A percentile compares a stretch with the other conserved stretches of the same genome.
phyloP scores from a whole-genome alignment of 768 basidiomycete genomes.

The Candolleomyces efflorescens region DNA sequence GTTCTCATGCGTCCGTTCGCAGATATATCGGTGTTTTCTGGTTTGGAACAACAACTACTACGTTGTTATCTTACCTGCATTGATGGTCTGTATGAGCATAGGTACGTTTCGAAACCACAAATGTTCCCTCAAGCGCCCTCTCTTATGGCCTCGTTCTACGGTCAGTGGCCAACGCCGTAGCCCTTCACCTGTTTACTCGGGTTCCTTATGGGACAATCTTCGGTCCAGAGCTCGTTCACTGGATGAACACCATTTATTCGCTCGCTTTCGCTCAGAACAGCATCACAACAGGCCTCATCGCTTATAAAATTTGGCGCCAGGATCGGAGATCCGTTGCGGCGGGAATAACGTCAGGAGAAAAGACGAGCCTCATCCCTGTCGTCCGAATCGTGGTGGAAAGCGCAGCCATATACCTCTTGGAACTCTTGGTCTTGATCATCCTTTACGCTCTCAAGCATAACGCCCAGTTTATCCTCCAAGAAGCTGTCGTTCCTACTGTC shows the following conservation, averaged over 20 bases:
- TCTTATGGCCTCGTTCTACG: neutral
- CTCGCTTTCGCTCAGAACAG: slow-evolving; percentile 6
- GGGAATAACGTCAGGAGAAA: slow-evolving; percentile 4
- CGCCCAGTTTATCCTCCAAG: slow-evolving; percentile 10
- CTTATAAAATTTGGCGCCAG: slow-evolving; percentile 8
- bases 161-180: slow-evolving; percentile 3
- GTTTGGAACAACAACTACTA: slow-evolving; percentile 7
- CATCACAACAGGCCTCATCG: slow-evolving; percentile 7
- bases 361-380: slow-evolving; percentile 13
- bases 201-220: neutral
- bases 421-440: slow-evolving; percentile 12
- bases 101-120: neutral
- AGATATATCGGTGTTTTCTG: slow-evolving; percentile 10
- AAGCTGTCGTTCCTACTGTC: slow-evolving; percentile 4
- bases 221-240: neutral
- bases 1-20: neutral
- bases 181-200: slow-evolving; percentile 1
- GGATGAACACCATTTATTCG: slow-evolving; percentile 9
- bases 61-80: slow-evolving; percentile 1
- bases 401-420: slow-evolving; percentile 12
- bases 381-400: slow-evolving; percentile 14
- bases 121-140: neutral
- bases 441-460: slow-evolving; percentile 12
- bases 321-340: slow-evolving; percentile 5
- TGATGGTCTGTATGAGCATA: slow-evolving; percentile 6